phyloP scores from a whole-genome alignment of 805 yeast genomes.

The Pichia nanzhaoensis region DNA sequence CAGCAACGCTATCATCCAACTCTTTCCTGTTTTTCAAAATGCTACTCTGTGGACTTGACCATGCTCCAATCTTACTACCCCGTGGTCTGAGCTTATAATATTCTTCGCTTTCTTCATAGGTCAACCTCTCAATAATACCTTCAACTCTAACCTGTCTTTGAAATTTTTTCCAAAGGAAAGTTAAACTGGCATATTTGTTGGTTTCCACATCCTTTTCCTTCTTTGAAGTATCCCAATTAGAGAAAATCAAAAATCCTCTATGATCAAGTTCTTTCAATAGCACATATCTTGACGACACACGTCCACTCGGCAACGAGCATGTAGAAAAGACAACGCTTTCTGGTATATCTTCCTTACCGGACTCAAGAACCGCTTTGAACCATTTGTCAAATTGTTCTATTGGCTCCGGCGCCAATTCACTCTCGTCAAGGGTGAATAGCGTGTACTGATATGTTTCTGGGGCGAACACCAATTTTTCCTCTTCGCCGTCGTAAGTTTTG shows the following conservation, averaged over 20 bases:
- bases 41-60: slow-evolving; percentile 88
- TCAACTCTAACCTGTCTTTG: slow-evolving; percentile 94
- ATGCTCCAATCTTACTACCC: slow-evolving; percentile 91
- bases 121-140: slow-evolving; percentile 70
- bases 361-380: slow-evolving; percentile 69
- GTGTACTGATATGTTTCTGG: slow-evolving; percentile 87
- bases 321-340: slow-evolving; percentile 88
- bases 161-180: slow-evolving; percentile 85
- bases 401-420: slow-evolving; percentile 53
- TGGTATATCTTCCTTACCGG: slow-evolving; percentile 54
- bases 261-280: slow-evolving; percentile 85
- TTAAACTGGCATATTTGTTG: slow-evolving; percentile 76
- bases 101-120: slow-evolving; percentile 63
- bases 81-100: slow-evolving; percentile 87
- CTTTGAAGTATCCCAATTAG: slow-evolving; percentile 87
- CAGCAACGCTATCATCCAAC: slow-evolving; percentile 46
- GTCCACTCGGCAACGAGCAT: slow-evolving; percentile 82
- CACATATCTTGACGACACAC: slow-evolving; percentile 79
- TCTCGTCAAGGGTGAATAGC: slow-evolving; percentile 50
- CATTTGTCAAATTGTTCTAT: slow-evolving; percentile 73
- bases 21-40: slow-evolving; percentile 52
- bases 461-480: slow-evolving; percentile 44
- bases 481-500: slow-evolving; percentile 10
- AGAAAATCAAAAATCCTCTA: slow-evolving; percentile 77
- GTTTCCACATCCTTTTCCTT: slow-evolving; percentile 64